Percentiles rank a stretch among this genome's conserved stretches.
phyloP scores from a whole-genome alignment of 306 rosid genomes.

The Senna tora region DNA sequence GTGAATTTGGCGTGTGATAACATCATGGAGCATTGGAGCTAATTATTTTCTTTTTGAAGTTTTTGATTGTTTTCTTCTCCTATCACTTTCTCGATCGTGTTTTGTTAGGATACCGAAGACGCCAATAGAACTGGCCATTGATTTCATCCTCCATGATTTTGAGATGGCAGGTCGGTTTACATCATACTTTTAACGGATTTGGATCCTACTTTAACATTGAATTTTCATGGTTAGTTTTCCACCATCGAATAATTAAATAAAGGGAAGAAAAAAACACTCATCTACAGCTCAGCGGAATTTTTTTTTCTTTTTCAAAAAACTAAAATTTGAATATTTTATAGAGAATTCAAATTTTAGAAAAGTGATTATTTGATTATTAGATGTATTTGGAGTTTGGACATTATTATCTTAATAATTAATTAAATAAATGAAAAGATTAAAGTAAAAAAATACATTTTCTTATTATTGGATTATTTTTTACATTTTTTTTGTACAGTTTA shows the following conservation, averaged over 20 bases:
- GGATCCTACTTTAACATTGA: not conserved
- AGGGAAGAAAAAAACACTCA: not conserved
- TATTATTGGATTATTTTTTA: too few species aligned
- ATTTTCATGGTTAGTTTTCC: slow-evolving; percentile 21
- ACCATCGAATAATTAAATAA: not conserved
- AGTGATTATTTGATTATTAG: not conserved
- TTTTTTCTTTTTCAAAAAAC: not conserved
- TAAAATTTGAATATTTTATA: not conserved
- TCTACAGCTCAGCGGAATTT: not conserved
- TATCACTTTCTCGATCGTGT: slow-evolving; percentile 18
- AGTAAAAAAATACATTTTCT: too few species aligned
- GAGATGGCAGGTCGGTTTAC: slow-evolving; percentile 79
- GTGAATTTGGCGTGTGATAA: not conserved
- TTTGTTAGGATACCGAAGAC: slow-evolving; percentile 37
- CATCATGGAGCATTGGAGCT: too few species aligned
- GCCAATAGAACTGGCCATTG: slow-evolving; percentile 73
- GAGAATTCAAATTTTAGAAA: not conserved
- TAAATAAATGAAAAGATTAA: not conserved
- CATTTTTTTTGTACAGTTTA: too few species aligned
- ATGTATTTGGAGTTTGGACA: too few species aligned
- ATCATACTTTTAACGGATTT: too few species aligned
- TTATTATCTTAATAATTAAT: too few species aligned
- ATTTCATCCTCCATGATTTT: slow-evolving; percentile 77
- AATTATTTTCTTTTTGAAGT: not conserved
- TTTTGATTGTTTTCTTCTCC: not conserved